These are phyloP conservation scores for Penicillium sp. DNA, from an alignment of 2,329 filamentous ascomycete species.

Conservation along the genomic window DNA sequence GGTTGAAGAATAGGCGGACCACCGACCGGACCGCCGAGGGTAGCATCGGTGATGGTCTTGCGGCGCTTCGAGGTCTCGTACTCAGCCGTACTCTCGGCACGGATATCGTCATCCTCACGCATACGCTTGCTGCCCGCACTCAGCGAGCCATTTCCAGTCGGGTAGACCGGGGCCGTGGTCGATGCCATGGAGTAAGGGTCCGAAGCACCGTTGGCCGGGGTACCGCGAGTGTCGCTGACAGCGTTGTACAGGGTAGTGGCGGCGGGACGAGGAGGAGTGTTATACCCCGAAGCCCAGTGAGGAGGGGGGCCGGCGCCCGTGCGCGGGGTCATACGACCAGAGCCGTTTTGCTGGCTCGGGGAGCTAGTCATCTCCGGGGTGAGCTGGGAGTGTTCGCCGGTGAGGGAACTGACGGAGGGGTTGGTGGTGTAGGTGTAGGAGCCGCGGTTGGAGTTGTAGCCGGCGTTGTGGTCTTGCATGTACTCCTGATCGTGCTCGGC, in stretches of 20 bases:
- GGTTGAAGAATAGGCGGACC: slow-evolving; percentile 36
- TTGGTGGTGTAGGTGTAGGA: slow-evolving; percentile 69
- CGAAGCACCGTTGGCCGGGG: slow-evolving; percentile 54
- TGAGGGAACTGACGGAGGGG: slow-evolving; percentile 56
- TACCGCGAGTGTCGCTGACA: slow-evolving; percentile 67
- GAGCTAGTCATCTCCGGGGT: slow-evolving; percentile 76
- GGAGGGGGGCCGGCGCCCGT: slow-evolving; percentile 62
- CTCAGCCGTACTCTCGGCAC: slow-evolving; percentile 54
- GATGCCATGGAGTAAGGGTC: slow-evolving; percentile 64
- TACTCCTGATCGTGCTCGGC: slow-evolving; percentile 68
- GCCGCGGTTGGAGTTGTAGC: slow-evolving; percentile 62
- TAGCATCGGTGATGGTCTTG: slow-evolving; percentile 62
- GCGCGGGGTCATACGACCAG: slow-evolving; percentile 75
- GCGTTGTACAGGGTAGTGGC: slow-evolving; percentile 82
- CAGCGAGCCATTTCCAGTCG: slow-evolving; percentile 57
- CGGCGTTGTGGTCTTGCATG: slow-evolving; percentile 66
- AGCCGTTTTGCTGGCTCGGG: slow-evolving; percentile 64
- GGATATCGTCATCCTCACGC: slow-evolving; percentile 58
- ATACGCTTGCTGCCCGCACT: slow-evolving; percentile 50
- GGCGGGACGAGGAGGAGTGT: slow-evolving; percentile 62
- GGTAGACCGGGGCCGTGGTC: slow-evolving; percentile 48
- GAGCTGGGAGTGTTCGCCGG: slow-evolving; percentile 65
- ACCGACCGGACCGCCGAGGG: slow-evolving; percentile 40
- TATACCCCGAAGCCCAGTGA: slow-evolving; percentile 69
- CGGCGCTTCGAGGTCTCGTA: slow-evolving; percentile 61